phyloP scores from a whole-genome alignment of 2,329 filamentous ascomycete species.

The Sporothrix phasma region DNA sequence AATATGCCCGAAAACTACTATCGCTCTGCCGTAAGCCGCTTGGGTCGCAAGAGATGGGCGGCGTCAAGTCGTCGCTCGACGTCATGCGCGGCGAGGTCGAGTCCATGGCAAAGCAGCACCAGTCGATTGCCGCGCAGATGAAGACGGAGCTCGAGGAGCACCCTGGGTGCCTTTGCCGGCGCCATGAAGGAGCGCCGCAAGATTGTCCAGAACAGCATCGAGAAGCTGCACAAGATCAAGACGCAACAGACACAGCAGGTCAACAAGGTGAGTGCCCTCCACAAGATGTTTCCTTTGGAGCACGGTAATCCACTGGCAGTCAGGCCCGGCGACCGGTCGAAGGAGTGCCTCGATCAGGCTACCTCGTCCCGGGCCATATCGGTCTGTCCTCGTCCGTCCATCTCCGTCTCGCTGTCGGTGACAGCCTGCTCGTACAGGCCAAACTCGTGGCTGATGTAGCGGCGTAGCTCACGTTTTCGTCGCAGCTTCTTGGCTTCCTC shows the following conservation, averaged over 20 bases:
- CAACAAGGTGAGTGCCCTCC: slow-evolving; percentile 62
- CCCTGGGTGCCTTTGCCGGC: slow-evolving; percentile 79
- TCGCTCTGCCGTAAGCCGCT: slow-evolving; percentile 79
- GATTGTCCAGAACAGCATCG: slow-evolving; percentile 87
- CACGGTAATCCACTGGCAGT: background rate
- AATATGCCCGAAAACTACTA: slow-evolving; percentile 84
- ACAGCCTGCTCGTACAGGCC: slow-evolving; percentile 41
- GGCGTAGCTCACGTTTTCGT: background rate
- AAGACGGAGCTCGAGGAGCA: slow-evolving; percentile 92
- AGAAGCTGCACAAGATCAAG: slow-evolving; percentile 89
- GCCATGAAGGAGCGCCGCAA: slow-evolving; percentile 95
- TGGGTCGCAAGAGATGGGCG: slow-evolving; percentile 78
- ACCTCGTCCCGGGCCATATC: slow-evolving; percentile 97
- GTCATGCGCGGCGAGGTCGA: slow-evolving; percentile 83
- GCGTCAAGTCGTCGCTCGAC: slow-evolving; percentile 74
- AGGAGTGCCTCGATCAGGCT: slow-evolving; percentile 96
- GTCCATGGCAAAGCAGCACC: slow-evolving; percentile 86
- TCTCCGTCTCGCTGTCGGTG: background rate
- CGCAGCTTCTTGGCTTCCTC: slow-evolving; percentile 1
- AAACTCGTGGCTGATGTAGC: slow-evolving; percentile 57
- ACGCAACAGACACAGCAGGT: slow-evolving; percentile 81
- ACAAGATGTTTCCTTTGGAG: background rate
- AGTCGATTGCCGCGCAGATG: slow-evolving; percentile 86
- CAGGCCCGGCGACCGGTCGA: slow-evolving; percentile 83
- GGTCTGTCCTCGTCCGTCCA: too few relatives aligned